These are phyloP conservation scores for Cerioporus squamosus DNA, from an alignment of 1,284 basidiomycete species.

Conservation along the genomic window DNA sequence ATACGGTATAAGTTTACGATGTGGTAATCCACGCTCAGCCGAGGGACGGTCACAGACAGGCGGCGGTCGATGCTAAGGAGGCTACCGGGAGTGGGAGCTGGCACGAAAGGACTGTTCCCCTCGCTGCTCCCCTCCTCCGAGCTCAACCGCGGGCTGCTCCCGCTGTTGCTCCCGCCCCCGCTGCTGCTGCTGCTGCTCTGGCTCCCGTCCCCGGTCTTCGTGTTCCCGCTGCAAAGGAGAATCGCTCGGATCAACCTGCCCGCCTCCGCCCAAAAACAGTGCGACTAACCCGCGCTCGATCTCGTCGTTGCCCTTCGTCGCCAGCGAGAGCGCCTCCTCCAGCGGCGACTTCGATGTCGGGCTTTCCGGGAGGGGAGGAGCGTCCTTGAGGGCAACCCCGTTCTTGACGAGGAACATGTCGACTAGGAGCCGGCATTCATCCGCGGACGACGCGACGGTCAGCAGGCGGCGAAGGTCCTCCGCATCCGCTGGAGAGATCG, in stretches of 20 bases:
- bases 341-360: constrained; percentile 9
- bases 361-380: constrained; percentile 4
- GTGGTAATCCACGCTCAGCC: constrained; percentile 21
- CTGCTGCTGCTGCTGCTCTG: background rate
- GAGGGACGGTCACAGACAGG: constrained; percentile 17
- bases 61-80: background rate
- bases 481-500: constrained; percentile 47
- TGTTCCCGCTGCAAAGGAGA: constrained; percentile 10
- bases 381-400: constrained; percentile 38
- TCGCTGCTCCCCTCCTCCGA: background rate
- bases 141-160: constrained; percentile 3
- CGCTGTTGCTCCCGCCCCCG: background rate
- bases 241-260: constrained; percentile 15
- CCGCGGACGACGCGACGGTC: constrained; percentile 71
- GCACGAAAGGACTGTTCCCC: background rate
- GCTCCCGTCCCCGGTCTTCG: background rate
- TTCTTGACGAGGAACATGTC: constrained; percentile 79
- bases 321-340: constrained; percentile 19
- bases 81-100: constrained; percentile 2
- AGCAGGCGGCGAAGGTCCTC: constrained; percentile 73
- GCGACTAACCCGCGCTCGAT: constrained; percentile 35
- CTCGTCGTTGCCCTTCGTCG: constrained; percentile 24
- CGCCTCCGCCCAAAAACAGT: constrained; percentile 32
- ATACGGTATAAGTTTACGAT: constrained; percentile 24
- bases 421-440: constrained; percentile 84